Conservation (phyloP, 306 rosid genomes). For the Quercus agrifolia region DNA sequence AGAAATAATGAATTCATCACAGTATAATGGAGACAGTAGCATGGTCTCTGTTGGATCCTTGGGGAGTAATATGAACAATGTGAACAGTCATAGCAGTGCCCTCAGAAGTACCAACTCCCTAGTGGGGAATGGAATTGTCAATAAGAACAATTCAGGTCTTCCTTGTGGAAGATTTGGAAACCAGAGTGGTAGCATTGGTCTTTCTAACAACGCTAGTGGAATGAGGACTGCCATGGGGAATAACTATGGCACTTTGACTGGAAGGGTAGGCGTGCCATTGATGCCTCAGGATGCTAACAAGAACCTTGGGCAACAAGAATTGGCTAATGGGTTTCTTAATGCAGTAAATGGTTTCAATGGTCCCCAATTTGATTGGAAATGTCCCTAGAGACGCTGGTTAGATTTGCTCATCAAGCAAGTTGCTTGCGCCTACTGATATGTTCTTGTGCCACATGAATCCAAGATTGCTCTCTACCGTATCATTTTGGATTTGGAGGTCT, state of each 20-base stretch:
- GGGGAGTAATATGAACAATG: conserved; percentile 63
- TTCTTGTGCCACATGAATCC: neutral
- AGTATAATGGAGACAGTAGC: conserved; percentile 53
- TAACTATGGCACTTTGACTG: conserved; percentile 62
- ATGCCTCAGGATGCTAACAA: conserved; percentile 68
- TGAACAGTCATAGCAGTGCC: conserved; percentile 49
- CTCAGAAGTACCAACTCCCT: conserved; percentile 50
- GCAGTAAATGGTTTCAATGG: conserved; percentile 72
- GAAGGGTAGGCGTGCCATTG: conserved; percentile 72
- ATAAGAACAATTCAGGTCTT: conserved; percentile 54
- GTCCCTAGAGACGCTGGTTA: conserved; percentile 46
- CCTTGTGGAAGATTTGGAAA: conserved; percentile 56
- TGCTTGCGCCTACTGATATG: too few relatives aligned
- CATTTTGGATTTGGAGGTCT: neutral
- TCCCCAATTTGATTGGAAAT: conserved; percentile 85
- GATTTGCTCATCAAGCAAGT: neutral
- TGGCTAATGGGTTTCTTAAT: conserved; percentile 76
- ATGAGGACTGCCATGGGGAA: conserved; percentile 70
- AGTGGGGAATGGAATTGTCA: conserved; percentile 49
- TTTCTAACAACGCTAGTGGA: conserved; percentile 65
- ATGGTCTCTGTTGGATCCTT: conserved; percentile 48
- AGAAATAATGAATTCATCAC: conserved; percentile 66
- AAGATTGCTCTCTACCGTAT: neutral
- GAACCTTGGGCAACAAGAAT: conserved; percentile 74
- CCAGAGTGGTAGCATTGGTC: conserved; percentile 55